Conservation (phyloP, 257 asterid species). For the Paulownia fortunei region DNA sequence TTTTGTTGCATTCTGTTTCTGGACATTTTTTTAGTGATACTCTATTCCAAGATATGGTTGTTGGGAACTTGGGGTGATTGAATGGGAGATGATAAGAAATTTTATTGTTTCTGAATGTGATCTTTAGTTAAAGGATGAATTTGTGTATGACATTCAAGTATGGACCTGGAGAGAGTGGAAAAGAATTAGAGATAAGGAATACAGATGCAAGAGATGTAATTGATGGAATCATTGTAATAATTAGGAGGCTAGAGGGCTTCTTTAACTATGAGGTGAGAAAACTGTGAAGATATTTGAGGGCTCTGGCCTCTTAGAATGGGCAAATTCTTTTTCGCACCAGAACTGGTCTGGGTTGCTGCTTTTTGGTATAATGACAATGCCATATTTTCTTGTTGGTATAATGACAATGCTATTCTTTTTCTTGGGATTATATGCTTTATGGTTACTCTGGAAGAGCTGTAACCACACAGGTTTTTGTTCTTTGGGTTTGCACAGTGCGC, state of each 20-base stretch:
- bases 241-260: neutral
- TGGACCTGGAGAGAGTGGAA: neutral
- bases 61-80: neutral
- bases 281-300: neutral
- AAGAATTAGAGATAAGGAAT: neutral
- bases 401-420: neutral
- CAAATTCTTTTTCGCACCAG: neutral
- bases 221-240: neutral
- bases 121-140: neutral
- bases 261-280: conserved; percentile 14
- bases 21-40: no score
- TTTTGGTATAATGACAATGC: neutral
- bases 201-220: neutral
- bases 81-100: neutral
- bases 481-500: conserved; percentile 9
- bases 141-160: neutral
- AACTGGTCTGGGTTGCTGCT: neutral
- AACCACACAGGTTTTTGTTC: conserved; percentile 1
- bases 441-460: neutral
- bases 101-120: neutral
- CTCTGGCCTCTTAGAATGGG: neutral
- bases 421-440: neutral
- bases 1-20: neutral
- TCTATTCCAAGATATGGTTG: neutral
- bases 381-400: neutral